Percentiles rank a stretch among this genome's conserved stretches.
Conservation (phyloP, 495 filamentous ascomycete species). For the Aspergillus bridgeri region DNA sequence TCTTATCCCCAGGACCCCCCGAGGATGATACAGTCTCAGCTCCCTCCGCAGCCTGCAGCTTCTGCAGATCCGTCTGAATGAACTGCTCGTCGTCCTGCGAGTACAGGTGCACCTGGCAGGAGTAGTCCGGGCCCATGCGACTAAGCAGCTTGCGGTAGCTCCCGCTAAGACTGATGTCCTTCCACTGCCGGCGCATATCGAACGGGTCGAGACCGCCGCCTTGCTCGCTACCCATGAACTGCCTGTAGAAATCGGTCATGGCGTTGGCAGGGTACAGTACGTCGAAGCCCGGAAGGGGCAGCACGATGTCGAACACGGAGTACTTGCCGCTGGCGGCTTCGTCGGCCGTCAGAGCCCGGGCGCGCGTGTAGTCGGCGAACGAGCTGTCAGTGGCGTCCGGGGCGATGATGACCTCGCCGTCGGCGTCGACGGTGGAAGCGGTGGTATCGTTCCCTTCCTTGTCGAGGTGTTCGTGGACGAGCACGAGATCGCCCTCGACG, state of each 20-base stretch:
- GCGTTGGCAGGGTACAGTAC: slow-evolving; percentile 80
- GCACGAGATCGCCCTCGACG: slow-evolving; percentile 81
- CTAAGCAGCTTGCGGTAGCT: slow-evolving; percentile 81
- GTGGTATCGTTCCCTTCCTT: slow-evolving; percentile 27
- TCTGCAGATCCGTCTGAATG: slow-evolving; percentile 78
- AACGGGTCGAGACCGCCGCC: slow-evolving; percentile 78
- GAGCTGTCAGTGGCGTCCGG: slow-evolving; percentile 55
- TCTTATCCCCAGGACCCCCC: slow-evolving; percentile 41
- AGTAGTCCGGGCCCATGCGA: slow-evolving; percentile 53
- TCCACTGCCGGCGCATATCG: slow-evolving; percentile 81
- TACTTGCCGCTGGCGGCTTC: slow-evolving; percentile 80
- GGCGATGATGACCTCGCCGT: slow-evolving; percentile 65
- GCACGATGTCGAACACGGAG: slow-evolving; percentile 84
- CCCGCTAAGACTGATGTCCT: slow-evolving; percentile 84
- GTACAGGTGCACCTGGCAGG: slow-evolving; percentile 68
- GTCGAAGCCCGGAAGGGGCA: slow-evolving; percentile 90
- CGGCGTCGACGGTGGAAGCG: slow-evolving; percentile 52
- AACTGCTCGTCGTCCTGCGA: slow-evolving; percentile 71
- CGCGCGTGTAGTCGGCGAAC: slow-evolving; percentile 63
- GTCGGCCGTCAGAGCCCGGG: slow-evolving; percentile 67
- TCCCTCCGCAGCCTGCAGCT: slow-evolving; percentile 23
- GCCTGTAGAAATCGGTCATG: slow-evolving; percentile 74
- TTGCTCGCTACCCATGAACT: slow-evolving; percentile 74
- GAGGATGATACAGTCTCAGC: slow-evolving; percentile 7
- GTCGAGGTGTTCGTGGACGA: slow-evolving; percentile 56